phyloP scores from a whole-genome alignment of 345 rosid species.

The Arabidopsis arenosa region DNA sequence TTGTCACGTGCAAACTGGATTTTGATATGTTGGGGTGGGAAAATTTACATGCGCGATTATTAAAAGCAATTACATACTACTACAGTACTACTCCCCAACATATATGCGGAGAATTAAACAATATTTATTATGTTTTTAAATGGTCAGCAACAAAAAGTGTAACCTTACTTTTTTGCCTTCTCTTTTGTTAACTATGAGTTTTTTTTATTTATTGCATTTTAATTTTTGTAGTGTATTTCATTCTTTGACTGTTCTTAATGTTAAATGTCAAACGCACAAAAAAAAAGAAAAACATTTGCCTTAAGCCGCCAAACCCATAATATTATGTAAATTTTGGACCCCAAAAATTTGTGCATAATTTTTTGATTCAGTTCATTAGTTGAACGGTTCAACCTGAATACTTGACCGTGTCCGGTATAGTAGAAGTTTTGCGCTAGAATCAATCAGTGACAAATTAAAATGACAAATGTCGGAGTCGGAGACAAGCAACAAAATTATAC shows the following conservation, averaged over 20 bases:
- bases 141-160: slow-evolving; percentile 29
- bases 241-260: background rate
- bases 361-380: too few relatives aligned
- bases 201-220: background rate
- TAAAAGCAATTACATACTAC: background rate
- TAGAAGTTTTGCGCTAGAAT: too few relatives aligned
- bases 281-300: background rate
- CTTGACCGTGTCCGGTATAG: too few relatives aligned
- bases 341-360: too few relatives aligned
- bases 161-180: background rate
- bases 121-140: background rate
- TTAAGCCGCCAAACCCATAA: background rate
- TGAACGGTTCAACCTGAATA: too few relatives aligned
- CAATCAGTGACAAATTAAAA: too few relatives aligned
- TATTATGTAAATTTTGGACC: background rate
- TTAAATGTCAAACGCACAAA: background rate
- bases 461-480: background rate
- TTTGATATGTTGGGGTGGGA: slow-evolving; percentile 17
- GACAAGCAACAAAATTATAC: background rate
- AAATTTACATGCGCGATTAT: slow-evolving; percentile 42
- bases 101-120: too few relatives aligned
- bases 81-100: too few relatives aligned
- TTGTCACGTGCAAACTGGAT: slow-evolving; percentile 34
- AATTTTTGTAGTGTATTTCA: background rate
- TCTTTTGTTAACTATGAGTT: background rate